A percentile compares a stretch with the other conserved stretches of the same genome.
These are phyloP conservation scores for Saturnispora besseyi DNA, from an alignment of 805 yeast genomes.

Conservation along the genomic window DNA sequence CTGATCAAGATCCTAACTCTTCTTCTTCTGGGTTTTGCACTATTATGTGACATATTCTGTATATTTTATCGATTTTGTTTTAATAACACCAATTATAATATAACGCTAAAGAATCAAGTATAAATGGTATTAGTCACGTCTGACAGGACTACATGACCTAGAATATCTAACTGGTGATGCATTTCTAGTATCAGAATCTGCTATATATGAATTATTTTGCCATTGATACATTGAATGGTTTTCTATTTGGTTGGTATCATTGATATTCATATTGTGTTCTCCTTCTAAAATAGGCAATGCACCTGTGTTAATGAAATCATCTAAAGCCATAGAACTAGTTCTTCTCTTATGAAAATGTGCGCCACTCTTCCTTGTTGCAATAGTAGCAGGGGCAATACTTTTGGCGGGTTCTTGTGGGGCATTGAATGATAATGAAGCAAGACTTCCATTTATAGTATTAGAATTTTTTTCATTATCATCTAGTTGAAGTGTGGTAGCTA, in stretches of 20 bases:
- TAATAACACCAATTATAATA: neutral
- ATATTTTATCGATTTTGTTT: constrained; percentile 3
- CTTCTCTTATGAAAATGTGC: constrained; percentile 19
- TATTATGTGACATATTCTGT: constrained; percentile 17
- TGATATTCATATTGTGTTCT: neutral
- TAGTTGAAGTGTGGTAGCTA: neutral
- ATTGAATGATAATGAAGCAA: constrained; percentile 6
- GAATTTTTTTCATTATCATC: neutral
- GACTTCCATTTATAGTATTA: neutral
- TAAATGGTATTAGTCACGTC: neutral
- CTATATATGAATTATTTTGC: constrained; percentile 10
- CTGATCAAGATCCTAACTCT: constrained; percentile 30
- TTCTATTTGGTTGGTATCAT: neutral
- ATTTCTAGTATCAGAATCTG: constrained; percentile 7
- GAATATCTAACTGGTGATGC: constrained; percentile 3
- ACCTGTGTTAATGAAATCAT: constrained; percentile 24
- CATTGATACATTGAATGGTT: constrained; percentile 20
- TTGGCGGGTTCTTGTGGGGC: constrained; percentile 19
- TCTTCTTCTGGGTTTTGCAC: constrained; percentile 16
- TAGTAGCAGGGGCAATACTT: constrained; percentile 8
- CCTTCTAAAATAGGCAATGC: constrained; percentile 15
- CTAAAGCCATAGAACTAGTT: constrained; percentile 19
- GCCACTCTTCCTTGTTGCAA: constrained; percentile 10
- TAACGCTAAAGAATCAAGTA: neutral
- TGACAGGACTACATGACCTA: constrained; percentile 9